phyloP scores from a whole-genome alignment of 2,329 filamentous ascomycete genomes.

The Stagonosporopsis rhizophila region DNA sequence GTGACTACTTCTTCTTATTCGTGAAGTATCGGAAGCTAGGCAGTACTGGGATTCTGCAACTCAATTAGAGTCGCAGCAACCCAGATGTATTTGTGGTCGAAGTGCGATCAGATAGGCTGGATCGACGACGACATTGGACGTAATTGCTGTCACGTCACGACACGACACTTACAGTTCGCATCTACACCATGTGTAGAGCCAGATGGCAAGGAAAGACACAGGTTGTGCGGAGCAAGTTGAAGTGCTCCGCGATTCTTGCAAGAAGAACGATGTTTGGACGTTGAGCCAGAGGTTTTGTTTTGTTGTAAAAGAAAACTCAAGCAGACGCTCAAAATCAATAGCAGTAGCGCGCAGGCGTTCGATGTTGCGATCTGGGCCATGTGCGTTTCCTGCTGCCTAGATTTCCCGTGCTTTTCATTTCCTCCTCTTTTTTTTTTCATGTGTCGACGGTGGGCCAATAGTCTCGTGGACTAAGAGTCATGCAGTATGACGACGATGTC shows the following conservation, averaged over 20 bases:
- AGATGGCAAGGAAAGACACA: constrained; percentile 34
- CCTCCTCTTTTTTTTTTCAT: constrained; percentile 20
- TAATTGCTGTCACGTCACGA: constrained; percentile 7
- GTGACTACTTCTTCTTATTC: constrained; percentile 24
- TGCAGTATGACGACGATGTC: constrained; percentile 29
- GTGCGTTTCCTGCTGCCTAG: constrained; percentile 44
- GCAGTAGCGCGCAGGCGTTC: constrained; percentile 57
- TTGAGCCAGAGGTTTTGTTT: constrained; percentile 78
- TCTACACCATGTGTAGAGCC: constrained; percentile 22
- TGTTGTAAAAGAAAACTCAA: constrained; percentile 81
- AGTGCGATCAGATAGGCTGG: constrained; percentile 22
- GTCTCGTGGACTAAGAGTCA: constrained; percentile 34
- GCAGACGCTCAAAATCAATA: constrained; percentile 67
- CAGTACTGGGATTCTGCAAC: constrained; percentile 4
- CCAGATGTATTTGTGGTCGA: constrained; percentile 19
- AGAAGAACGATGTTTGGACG: constrained; percentile 68
- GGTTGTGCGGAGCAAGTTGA: constrained; percentile 66
- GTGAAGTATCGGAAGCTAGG: constrained; percentile 18
- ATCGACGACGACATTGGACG: constrained; percentile 7
- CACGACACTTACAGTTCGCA: constrained; percentile 26
- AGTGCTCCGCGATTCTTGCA: constrained; percentile 58
- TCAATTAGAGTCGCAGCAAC: constrained; percentile 19
- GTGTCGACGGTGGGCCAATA: constrained; percentile 31
- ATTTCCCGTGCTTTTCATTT: constrained; percentile 37
- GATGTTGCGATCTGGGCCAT: constrained; percentile 75